phyloP scores from a whole-genome alignment of 2,329 filamentous ascomycete species.

The Colletotrichum australisinense region DNA sequence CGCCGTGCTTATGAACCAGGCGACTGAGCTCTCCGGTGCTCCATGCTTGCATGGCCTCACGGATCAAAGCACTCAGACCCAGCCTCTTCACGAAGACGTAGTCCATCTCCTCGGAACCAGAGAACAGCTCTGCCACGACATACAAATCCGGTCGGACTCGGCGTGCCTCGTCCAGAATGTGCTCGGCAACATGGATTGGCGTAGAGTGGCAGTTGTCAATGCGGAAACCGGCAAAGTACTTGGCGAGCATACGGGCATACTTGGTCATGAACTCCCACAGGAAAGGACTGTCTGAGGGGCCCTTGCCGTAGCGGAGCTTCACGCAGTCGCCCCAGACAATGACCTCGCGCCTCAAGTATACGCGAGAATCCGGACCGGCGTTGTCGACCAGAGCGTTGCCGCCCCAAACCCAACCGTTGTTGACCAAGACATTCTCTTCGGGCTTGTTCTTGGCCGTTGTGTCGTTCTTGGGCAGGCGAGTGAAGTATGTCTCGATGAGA shows the following conservation, averaged over 20 bases:
- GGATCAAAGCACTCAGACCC: constrained; percentile 89
- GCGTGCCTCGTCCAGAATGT: constrained; percentile 94
- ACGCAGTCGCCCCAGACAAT: constrained; percentile 99
- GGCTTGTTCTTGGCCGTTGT: constrained; percentile 81
- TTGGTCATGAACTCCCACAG: constrained; percentile 96
- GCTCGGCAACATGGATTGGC: constrained; percentile 92
- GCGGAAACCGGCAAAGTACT: constrained; percentile 93
- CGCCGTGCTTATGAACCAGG: constrained; percentile 92
- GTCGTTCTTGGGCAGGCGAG: constrained; percentile 83
- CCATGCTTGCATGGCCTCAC: constrained; percentile 99
- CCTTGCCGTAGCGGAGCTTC: constrained; percentile 89
- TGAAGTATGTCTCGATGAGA: constrained; percentile 95
- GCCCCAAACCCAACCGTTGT: constrained; percentile 99
- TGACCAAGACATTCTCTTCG: constrained; percentile 84
- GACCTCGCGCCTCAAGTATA: constrained; percentile 95
- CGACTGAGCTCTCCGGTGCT: constrained; percentile 92
- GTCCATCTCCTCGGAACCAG: constrained; percentile 94
- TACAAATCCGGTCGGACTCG: constrained; percentile 88
- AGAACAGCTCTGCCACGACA: constrained; percentile 95
- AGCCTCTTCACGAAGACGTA: constrained; percentile 95
- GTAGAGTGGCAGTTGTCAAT: constrained; percentile 99
- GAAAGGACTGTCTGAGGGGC: constrained; percentile 87
- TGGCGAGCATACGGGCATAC: constrained; percentile 92
- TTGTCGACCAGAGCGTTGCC: constrained; percentile 95
- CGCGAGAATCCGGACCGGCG: constrained; percentile 86